Evolutionary conservation across 2,329 filamentous ascomycete genomes (phyloP), one percentile per base, ranked within the genome.

Genomic region (Pseudocercospora vitis): DNA sequence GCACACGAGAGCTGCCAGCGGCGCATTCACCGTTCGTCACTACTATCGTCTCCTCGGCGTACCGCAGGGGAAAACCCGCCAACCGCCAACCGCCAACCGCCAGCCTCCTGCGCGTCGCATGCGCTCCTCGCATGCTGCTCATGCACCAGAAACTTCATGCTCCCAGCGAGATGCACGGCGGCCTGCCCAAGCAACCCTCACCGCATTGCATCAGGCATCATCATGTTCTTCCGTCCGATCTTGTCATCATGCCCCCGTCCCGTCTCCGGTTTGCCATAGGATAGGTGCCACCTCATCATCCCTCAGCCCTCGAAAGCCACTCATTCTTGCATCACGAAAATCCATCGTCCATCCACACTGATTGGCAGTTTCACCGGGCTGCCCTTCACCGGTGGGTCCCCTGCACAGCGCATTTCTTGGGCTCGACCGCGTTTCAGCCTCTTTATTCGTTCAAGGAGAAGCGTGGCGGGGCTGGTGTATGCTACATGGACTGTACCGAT

Each of bases 101-200:
- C n/a, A n/a, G n/a, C 44, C 44, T 47, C 44, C 44, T 47, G 44
- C 32, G 44, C 44, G 18, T 47, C 44, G 44, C 44, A 47, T 47
- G 44, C 42, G 42, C 14, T 31, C 19, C 42, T n/a, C n/a, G n/a
- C n/a, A n/a, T n/a, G n/a, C n/a, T n/a, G n/a, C n/a, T 46, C n/a
- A 47, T 47, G 44, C 44, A 47, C 11, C 44, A 19, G 32, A 39
- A 29, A 29, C 6, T 7, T 6, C 26, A 29, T 29, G 6, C 26
- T 29, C 6, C 26, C 6, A 29, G 26, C 26, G 11, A 29, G 6
- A 6, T 29, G 26, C 26, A 29, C 26, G 26, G 11, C 11, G 11
- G 6, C 26, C 26, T 29, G 26, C 11, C 26, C 26, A 29, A 29
- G 26, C 35, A 39, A 39, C 35, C 18, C 23, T 11, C n/a, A 4